phyloP scores from a whole-genome alignment of 2,329 filamentous ascomycete genomes.

The Sporothrix curviconia region DNA sequence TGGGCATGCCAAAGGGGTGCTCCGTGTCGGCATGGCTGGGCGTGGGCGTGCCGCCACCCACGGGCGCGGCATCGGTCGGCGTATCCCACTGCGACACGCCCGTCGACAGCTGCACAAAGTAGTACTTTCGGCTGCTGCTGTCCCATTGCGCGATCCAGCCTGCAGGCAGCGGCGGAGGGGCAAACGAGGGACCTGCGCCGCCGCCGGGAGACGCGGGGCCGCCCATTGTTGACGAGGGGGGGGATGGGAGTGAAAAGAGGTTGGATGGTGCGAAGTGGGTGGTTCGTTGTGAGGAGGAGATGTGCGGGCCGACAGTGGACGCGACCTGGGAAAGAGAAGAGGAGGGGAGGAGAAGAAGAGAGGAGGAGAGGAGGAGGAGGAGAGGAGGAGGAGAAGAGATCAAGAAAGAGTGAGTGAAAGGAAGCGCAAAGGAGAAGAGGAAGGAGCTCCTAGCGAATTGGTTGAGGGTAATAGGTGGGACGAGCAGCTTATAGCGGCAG shows the following conservation, averaged over 20 bases:
- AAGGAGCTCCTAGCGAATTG: not conserved
- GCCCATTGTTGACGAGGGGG: constrained; percentile 36
- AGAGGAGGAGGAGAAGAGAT: not conserved
- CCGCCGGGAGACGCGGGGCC: constrained; percentile 52
- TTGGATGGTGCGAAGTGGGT: not conserved
- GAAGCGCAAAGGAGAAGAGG: no score
- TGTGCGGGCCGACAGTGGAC: no score
- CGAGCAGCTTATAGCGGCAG: not conserved
- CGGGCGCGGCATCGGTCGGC: constrained; percentile 57
- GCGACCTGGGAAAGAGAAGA: not conserved
- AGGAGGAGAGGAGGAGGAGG: not conserved
- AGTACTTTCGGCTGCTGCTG: constrained; percentile 57
- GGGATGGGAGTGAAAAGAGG: not conserved
- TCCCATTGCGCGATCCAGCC: constrained; percentile 69
- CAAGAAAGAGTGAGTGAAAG: not conserved
- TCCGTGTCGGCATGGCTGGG: constrained; percentile 46
- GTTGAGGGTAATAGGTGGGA: not conserved
- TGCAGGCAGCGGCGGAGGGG: constrained; percentile 53
- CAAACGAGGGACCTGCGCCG: constrained; percentile 52
- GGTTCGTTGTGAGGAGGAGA: not conserved
- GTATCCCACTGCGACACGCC: constrained; percentile 69
- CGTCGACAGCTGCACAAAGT: constrained; percentile 66
- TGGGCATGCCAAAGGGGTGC: constrained; percentile 56
- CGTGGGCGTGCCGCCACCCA: constrained; percentile 47
- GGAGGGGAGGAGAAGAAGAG: not conserved